phyloP scores from a whole-genome alignment of 1,284 basidiomycete species.

The Boletellus deceptivus region DNA sequence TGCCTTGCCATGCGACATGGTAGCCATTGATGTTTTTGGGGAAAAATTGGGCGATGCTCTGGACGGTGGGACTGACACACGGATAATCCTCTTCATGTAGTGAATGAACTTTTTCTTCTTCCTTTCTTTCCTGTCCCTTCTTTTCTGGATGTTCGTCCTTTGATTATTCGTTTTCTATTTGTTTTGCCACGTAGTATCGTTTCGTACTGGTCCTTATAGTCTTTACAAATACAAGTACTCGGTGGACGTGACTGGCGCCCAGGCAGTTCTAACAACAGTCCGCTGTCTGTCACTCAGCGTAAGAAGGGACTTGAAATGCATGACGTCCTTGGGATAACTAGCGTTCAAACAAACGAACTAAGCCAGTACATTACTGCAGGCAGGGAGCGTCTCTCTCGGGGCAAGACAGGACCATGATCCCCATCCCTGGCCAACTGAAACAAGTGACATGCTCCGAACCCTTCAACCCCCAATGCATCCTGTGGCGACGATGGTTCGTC shows the following conservation, averaged over 20 bases:
- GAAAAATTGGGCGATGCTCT: slow-evolving; percentile 4
- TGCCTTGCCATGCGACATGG: slow-evolving; percentile 6
- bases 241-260: slow-evolving; percentile 2
- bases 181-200: slow-evolving; percentile 25
- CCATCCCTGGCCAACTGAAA: too few species aligned
- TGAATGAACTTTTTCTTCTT: slow-evolving; percentile 13
- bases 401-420: too few species aligned
- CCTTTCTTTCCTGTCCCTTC: neutral
- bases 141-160: slow-evolving; percentile 7
- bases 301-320: too few species aligned
- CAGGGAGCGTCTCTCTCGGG: too few species aligned
- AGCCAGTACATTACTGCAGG: too few species aligned
- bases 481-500: too few species aligned
- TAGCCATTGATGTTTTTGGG: slow-evolving; percentile 1
- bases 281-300: too few species aligned
- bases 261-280: slow-evolving; percentile 1
- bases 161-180: slow-evolving; percentile 36
- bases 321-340: too few species aligned
- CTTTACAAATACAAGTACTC: slow-evolving; percentile 8
- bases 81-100: slow-evolving; percentile 33
- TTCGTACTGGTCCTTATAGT: slow-evolving; percentile 28
- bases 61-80: slow-evolving; percentile 27
- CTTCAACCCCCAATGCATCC: too few species aligned
- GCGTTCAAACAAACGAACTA: too few species aligned
- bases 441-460: too few species aligned